A percentile compares a stretch with the other conserved stretches of the same genome.
These are phyloP conservation scores for Fraxinus latifolia DNA, from an alignment of 305 asterid species.

Conservation along the genomic window DNA sequence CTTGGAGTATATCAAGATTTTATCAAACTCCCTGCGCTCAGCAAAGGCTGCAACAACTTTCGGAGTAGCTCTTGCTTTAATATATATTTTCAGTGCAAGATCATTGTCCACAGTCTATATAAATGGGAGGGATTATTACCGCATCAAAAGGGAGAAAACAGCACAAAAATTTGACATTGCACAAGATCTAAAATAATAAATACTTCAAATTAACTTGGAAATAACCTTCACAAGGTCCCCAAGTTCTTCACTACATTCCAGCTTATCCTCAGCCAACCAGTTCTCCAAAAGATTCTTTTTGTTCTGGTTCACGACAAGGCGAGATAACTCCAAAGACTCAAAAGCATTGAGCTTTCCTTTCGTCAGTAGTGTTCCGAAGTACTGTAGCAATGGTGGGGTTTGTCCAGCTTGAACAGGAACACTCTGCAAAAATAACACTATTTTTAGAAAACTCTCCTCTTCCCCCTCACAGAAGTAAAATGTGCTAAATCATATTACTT, in stretches of 20 bases:
- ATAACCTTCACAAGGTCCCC: constrained; percentile 98
- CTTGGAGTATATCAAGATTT: constrained; percentile 93
- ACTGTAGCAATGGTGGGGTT: constrained; percentile 96
- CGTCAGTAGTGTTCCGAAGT: constrained; percentile 92
- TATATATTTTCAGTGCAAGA: constrained; percentile 92
- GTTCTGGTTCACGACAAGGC: constrained; percentile 96
- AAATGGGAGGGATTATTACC: constrained; percentile 12
- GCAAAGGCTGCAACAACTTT: constrained; percentile 99
- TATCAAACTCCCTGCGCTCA: constrained; percentile 97
- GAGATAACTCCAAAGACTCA: constrained; percentile 95
- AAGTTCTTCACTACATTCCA: constrained; percentile 99
- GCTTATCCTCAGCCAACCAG: constrained; percentile 98
- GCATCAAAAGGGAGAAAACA: constrained; percentile 16
- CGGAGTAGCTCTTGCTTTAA: constrained; percentile 98
- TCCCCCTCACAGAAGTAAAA: neutral
- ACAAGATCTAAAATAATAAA: constrained; percentile 6
- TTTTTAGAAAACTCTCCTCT: neutral
- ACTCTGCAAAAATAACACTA: constrained; percentile 52
- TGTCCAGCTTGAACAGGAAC: constrained; percentile 99
- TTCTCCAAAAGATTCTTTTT: constrained; percentile 92
- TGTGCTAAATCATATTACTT: constrained; percentile 17
- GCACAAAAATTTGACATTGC: neutral
- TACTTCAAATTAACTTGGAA: constrained; percentile 10
- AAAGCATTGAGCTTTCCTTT: constrained; percentile 95
- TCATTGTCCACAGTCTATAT: constrained; percentile 94